Base-by-base conservation (phyloP, 2,329 filamentous ascomycete genomes). In the Diaporthe nobilis region DNA sequence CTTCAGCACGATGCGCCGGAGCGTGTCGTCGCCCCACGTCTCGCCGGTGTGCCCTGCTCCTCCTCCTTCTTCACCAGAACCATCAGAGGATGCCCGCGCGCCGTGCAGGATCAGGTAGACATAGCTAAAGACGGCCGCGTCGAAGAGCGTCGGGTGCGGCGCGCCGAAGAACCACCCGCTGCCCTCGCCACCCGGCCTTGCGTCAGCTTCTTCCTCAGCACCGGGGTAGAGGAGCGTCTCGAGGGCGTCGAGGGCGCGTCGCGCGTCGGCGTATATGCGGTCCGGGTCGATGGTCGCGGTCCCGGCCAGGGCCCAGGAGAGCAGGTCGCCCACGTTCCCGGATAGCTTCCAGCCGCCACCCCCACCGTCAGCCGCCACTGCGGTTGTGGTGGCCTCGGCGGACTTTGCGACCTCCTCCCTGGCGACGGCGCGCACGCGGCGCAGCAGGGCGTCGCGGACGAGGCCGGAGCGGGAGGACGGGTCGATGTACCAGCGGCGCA, bases 111-210 rank as follows among this genome's bases (percentile, higher is more conserved):
- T 87, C 70, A 98, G 86, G 83, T 97, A 92, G 0, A 94, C 96
- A 84, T 98, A 99, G 4, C 95, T 92, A 85, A 98, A 98, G 2
- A 98, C 91, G 72, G 91, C 92, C 9, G 96, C 96, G 84, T 99
- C 97, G 79, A 98, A 96, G 34, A 96, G 81, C 0, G 92, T 91
- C 0, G 96, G 95, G 82, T 42, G 83, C 70, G 75, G 83, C 82
- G 77, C 80, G 31, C 81, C 86, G 74, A 90, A 90, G 82, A 91
- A 91, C 87, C 88, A 91, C 10, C 42, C 31, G 3, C 22, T 39
- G 17, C 67, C 28, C 0, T 34, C 17, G 3, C 47, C 25, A 22
- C 74, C 78, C 25, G 37, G 22, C 39, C 4, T 12, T 5, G 51
- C 68, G 44, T 72, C 77, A 42, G 77, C 76, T 3, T 79, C 79